Base-by-base conservation (phyloP, 345 rosid species). In the Acer saccharum region DNA sequence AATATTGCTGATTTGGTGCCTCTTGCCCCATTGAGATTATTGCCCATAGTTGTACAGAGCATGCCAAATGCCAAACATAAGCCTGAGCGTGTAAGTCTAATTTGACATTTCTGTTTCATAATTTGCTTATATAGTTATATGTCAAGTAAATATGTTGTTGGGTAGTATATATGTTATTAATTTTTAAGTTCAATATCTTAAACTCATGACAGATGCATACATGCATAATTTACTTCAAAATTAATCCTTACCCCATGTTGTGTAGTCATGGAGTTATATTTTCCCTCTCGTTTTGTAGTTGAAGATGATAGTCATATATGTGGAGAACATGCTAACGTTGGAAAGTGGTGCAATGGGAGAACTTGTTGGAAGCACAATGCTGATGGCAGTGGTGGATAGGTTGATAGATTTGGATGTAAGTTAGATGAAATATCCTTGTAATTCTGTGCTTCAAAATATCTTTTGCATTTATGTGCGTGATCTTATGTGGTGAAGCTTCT, bases 351-450 rank as follows among this genome's bases (percentile, higher is more conserved):
- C 81, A 70, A 75, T 93, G 41, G 90, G 99, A 58, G 89, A 88
- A 80, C 83, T 93, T 80, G 91, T 90, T 80, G 91, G 98, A 65
- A 80, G 83, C 80, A 79, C 83, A 71, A 86, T 95, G 86, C 90
- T 95, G 29, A 83, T 81, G 81, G 88, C 88, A 23, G 88, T 95
- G 87, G 84, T 93, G 83, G 95, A 92, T 82, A 79, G 91, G 85
- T 80, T 95, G 80, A 82, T 91, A 83, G 98, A 93, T 69, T 89
- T 93, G 84, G 98, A 93, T 84, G 98, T 95, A 84, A 92, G 98
- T 85, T 48, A n/a, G 20, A 60, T 27, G 61, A 17, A 68, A 46
- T 50, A 68, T 23, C 70, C 61, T 46, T 39, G n/a, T 23, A 27
- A 81, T 20, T 54, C 50, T 8, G 2, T 46, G 35, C 57, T 6